Conservation (phyloP, 2,329 filamentous ascomycete genomes). For the Cytospora piceicola region DNA sequence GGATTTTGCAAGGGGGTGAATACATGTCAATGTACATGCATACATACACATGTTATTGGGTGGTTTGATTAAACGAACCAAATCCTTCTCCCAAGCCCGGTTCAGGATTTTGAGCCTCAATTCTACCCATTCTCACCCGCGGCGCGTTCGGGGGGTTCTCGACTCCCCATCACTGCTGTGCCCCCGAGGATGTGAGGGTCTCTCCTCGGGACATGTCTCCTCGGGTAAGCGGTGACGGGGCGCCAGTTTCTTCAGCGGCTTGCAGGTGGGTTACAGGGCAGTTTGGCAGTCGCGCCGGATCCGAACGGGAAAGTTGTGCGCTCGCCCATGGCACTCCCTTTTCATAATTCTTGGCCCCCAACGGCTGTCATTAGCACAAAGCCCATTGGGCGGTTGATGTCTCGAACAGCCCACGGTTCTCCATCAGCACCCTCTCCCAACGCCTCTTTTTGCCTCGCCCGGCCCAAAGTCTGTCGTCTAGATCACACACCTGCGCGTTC, state of each 20-base stretch:
- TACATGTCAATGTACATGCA: no score
- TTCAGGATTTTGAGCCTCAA: conserved; percentile 31
- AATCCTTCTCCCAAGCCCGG: neutral
- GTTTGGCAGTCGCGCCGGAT: neutral
- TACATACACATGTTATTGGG: neutral
- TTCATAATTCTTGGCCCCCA: conserved; percentile 19
- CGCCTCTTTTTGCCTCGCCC: conserved; percentile 6
- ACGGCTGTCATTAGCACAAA: conserved; percentile 10
- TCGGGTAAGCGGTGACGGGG: neutral
- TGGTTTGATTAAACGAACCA: neutral
- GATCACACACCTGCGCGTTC: neutral
- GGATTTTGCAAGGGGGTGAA: conserved; percentile 12
- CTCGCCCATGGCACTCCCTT: neutral
- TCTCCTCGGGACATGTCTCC: neutral
- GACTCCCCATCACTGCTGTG: conserved; percentile 8
- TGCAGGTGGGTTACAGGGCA: neutral
- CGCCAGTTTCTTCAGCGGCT: neutral
- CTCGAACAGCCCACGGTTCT: neutral
- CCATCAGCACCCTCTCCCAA: neutral
- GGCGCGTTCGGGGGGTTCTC: conserved; percentile 26
- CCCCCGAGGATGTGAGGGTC: neutral
- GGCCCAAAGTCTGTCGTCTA: neutral
- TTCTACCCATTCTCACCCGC: conserved; percentile 9
- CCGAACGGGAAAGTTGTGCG: neutral
- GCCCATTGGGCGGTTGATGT: conserved; percentile 1